phyloP scores from a whole-genome alignment of 1,284 basidiomycete genomes.

The Bjerkandera adusta region DNA sequence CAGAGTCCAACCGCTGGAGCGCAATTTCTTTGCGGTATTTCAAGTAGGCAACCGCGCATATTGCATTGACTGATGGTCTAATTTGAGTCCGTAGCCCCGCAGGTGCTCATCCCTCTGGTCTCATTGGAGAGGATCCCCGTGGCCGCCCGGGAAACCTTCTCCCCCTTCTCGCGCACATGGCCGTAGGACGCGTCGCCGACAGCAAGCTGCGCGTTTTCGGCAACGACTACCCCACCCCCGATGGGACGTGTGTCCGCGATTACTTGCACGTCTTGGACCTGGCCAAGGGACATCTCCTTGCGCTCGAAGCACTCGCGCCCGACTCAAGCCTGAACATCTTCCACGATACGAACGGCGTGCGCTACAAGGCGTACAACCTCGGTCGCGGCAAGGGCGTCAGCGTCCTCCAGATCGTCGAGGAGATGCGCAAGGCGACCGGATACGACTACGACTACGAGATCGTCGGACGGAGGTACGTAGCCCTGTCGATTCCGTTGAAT shows the following conservation, averaged over 20 bases:
- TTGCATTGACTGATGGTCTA: too few relatives aligned
- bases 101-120: slow-evolving; percentile 93
- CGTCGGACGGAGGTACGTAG: slow-evolving; percentile 79
- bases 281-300: slow-evolving; percentile 90
- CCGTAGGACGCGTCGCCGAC: slow-evolving; percentile 85
- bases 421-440: slow-evolving; percentile 92
- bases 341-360: slow-evolving; percentile 46
- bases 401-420: slow-evolving; percentile 92
- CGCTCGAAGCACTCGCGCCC: slow-evolving; percentile 81
- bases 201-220: slow-evolving; percentile 91
- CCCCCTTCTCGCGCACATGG: slow-evolving; percentile 94
- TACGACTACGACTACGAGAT: slow-evolving; percentile 89
- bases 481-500: not conserved
- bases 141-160: slow-evolving; percentile 96
- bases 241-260: slow-evolving; percentile 97
- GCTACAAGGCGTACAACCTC: slow-evolving; percentile 95
- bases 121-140: slow-evolving; percentile 94
- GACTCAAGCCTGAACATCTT: slow-evolving; percentile 55
- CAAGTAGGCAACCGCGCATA: too few relatives aligned
- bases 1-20: slow-evolving; percentile 73
- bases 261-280: slow-evolving; percentile 98
- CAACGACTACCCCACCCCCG: slow-evolving; percentile 95
- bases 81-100: slow-evolving; percentile 67
- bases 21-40: slow-evolving; percentile 92
- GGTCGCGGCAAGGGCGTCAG: slow-evolving; percentile 92